Percentiles rank a stretch among this genome's conserved stretches.
phyloP scores from a whole-genome alignment of 495 filamentous ascomycete genomes.

The Xylaria longipes region DNA sequence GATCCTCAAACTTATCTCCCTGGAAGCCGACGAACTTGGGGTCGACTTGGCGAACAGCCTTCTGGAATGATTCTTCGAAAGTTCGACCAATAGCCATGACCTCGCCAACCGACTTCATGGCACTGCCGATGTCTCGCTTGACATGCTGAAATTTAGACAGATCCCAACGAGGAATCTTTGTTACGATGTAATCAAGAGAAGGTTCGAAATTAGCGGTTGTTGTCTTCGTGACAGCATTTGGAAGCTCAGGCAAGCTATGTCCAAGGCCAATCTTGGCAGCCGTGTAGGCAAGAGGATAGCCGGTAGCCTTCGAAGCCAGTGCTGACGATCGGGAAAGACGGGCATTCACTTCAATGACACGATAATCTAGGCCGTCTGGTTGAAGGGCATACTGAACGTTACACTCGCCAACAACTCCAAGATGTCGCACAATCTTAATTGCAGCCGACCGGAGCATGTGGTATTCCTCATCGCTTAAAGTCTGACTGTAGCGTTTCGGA shows the following conservation, averaged over 20 bases:
- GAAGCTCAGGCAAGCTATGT: constrained; percentile 91
- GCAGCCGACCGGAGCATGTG: constrained; percentile 98
- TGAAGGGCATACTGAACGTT: constrained; percentile 98
- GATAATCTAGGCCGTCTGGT: constrained; percentile 92
- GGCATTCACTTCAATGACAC: constrained; percentile 98
- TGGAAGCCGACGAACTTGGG: constrained; percentile 92
- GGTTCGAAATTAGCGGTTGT: constrained; percentile 99
- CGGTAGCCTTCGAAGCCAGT: constrained; percentile 95
- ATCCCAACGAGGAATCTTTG: constrained; percentile 98
- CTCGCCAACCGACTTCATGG: constrained; percentile 98
- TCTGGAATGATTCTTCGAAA: constrained; percentile 99
- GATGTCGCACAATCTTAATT: constrained; percentile 93
- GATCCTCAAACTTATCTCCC: constrained; percentile 89
- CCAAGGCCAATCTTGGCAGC: constrained; percentile 97
- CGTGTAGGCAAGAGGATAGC: constrained; percentile 95
- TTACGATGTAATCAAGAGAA: constrained; percentile 95
- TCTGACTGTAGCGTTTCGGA: constrained; percentile 65
- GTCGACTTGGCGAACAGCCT: constrained; percentile 96
- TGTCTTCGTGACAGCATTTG: constrained; percentile 97
- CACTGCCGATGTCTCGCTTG: constrained; percentile 93
- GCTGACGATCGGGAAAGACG: constrained; percentile 96
- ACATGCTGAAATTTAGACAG: constrained; percentile 98
- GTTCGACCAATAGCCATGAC: constrained; percentile 99
- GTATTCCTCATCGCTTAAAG: constrained; percentile 95
- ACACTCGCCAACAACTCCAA: constrained; percentile 96